A percentile compares a stretch with the other conserved stretches of the same genome.
phyloP scores from a whole-genome alignment of 495 filamentous ascomycete genomes.

The Penicillium steckii region DNA sequence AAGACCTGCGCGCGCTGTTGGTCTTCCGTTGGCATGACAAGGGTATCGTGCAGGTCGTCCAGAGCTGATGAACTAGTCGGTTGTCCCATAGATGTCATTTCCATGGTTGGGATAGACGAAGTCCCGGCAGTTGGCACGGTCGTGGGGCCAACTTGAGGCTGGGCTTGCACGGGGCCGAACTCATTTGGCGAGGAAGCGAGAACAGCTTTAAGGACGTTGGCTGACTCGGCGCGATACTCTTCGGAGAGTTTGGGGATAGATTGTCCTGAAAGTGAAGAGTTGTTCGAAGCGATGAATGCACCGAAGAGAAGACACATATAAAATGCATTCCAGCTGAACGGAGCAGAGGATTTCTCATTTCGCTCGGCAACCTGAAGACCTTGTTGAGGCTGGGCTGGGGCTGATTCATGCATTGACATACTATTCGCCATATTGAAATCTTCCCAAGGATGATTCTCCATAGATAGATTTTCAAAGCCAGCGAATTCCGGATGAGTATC shows the following conservation, averaged over 20 bases:
- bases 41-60: conserved; percentile 69
- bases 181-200: conserved; percentile 61
- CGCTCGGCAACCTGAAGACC: conserved; percentile 34
- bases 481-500: conserved; percentile 65
- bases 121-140: conserved; percentile 32
- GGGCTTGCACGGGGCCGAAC: conserved; percentile 32
- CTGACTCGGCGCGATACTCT: conserved; percentile 89
- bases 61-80: conserved; percentile 65
- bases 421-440: conserved; percentile 71
- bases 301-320: conserved; percentile 90
- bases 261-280: conserved; percentile 53
- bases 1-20: conserved; percentile 91
- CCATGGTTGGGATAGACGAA: conserved; percentile 43
- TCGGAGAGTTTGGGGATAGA: conserved; percentile 83
- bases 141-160: conserved; percentile 42
- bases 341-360: conserved; percentile 67
- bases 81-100: conserved; percentile 53
- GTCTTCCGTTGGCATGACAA: conserved; percentile 74
- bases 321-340: conserved; percentile 59
- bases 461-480: conserved; percentile 79
- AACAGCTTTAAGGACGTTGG: conserved; percentile 83
- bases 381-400: conserved; percentile 16
- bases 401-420: conserved; percentile 44
- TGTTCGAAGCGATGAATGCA: conserved; percentile 92
- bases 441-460: conserved; percentile 75